Conservation (phyloP, 257 asterid genomes). For the Phtheirospermum japonicum region DNA sequence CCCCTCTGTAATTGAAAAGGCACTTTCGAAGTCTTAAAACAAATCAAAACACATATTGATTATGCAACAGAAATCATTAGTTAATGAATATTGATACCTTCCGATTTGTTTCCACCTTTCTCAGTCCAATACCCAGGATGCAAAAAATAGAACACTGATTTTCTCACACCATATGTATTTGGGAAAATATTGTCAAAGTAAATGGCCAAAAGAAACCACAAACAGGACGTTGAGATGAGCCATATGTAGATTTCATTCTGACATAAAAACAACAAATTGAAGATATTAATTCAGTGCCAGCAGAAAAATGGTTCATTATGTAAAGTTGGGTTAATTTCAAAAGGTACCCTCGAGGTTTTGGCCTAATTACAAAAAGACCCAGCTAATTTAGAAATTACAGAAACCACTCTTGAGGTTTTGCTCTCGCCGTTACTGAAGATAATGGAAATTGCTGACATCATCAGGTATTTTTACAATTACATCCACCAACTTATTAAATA, state of each 20-base stretch:
- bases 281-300: slow-evolving; percentile 8
- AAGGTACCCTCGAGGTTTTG: not conserved
- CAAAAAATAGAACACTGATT: slow-evolving; percentile 65
- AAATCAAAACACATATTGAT: not conserved
- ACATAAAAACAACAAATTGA: slow-evolving; percentile 23
- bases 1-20: slow-evolving; percentile 59
- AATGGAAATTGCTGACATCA: too few relatives aligned
- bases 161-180: slow-evolving; percentile 84
- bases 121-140: slow-evolving; percentile 94
- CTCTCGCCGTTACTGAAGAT: too few relatives aligned
- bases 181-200: slow-evolving; percentile 88
- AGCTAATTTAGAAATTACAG: not conserved
- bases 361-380: not conserved
- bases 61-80: slow-evolving; percentile 15
- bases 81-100: slow-evolving; percentile 45
- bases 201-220: slow-evolving; percentile 81
- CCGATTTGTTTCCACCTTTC: slow-evolving; percentile 70
- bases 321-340: not conserved
- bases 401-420: too few relatives aligned
- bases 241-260: slow-evolving; percentile 77
- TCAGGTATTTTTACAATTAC: too few relatives aligned
- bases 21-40: slow-evolving; percentile 17
- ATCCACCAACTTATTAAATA: not conserved
- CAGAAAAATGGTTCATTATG: slow-evolving; percentile 13
- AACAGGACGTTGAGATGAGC: slow-evolving; percentile 59